These are phyloP conservation scores for Golubevia pallescens DNA, from an alignment of 1,284 basidiomycete species.

Conservation along the genomic window DNA sequence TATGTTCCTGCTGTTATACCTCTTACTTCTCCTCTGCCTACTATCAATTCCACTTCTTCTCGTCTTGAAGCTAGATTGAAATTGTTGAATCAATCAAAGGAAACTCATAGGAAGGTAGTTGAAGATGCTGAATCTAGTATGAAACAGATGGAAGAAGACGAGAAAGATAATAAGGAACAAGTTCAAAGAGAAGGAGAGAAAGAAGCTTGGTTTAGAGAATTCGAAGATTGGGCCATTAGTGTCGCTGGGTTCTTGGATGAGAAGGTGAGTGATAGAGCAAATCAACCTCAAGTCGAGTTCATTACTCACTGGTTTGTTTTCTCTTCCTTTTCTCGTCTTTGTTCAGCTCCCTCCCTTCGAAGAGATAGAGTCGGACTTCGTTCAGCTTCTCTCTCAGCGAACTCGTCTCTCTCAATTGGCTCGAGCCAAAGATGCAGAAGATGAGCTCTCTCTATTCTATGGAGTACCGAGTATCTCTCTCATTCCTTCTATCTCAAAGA, in stretches of 20 bases:
- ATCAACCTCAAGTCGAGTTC: no score
- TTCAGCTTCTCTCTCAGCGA: constrained; percentile 21
- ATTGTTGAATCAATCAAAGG: constrained; percentile 22
- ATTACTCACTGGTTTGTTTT: neutral
- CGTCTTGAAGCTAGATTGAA: constrained; percentile 25
- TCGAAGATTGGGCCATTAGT: constrained; percentile 38
- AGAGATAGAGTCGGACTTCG: constrained; percentile 31
- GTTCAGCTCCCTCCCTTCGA: constrained; percentile 22
- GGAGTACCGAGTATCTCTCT: constrained; percentile 21
- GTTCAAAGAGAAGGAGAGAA: constrained; percentile 34
- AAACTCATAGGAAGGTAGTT: constrained; percentile 18
- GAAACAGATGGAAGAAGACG: constrained; percentile 24
- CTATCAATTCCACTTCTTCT: constrained; percentile 28
- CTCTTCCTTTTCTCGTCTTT: neutral
- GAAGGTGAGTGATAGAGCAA: constrained; percentile 28
- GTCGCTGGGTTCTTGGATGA: constrained; percentile 47
- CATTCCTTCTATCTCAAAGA: constrained; percentile 6
- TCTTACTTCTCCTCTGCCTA: constrained; percentile 31
- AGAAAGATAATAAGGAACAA: constrained; percentile 30
- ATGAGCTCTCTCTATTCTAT: constrained; percentile 19
- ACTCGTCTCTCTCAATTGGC: constrained; percentile 16
- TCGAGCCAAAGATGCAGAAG: constrained; percentile 24
- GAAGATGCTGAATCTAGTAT: constrained; percentile 20
- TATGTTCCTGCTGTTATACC: constrained; percentile 36
- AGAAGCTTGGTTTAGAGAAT: constrained; percentile 48